Percentiles rank a stretch among this genome's conserved stretches.
Conservation (phyloP, 2,329 filamentous ascomycete species). For the Epichloe coenophiala region DNA sequence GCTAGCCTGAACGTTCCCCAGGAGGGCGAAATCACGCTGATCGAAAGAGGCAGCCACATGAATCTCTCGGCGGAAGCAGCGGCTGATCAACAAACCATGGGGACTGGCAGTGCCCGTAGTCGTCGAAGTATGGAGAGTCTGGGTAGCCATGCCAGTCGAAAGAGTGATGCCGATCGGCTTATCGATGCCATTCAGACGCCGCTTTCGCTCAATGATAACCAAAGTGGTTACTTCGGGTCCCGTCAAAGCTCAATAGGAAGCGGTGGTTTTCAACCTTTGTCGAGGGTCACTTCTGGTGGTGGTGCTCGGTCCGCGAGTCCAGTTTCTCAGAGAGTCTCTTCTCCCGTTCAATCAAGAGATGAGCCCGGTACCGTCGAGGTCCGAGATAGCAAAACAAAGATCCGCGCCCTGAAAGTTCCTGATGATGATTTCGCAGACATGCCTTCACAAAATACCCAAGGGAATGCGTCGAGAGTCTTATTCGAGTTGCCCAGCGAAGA, state of each 20-base stretch:
- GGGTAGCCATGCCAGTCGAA: conserved; percentile 33
- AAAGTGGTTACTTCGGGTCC: conserved; percentile 17
- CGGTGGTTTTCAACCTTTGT: conserved; percentile 5
- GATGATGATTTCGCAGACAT: conserved; percentile 33
- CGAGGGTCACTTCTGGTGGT: conserved; percentile 1
- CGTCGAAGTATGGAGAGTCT: conserved; percentile 26
- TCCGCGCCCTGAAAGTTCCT: conserved; percentile 33
- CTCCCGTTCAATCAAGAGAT: not conserved
- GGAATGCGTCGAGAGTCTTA: conserved; percentile 21
- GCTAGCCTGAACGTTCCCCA: conserved; percentile 16
- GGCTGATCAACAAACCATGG: conserved; percentile 3
- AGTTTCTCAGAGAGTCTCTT: not conserved
- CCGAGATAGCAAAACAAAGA: conserved; percentile 29
- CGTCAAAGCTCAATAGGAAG: conserved; percentile 8
- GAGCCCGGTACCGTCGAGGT: conserved; percentile 25
- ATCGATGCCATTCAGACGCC: conserved; percentile 60
- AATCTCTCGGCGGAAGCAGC: conserved; percentile 8
- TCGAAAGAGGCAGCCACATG: conserved; percentile 31
- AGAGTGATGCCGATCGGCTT: conserved; percentile 53
- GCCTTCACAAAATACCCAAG: conserved; percentile 16
- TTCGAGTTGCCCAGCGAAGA: conserved; percentile 23
- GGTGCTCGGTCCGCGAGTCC: conserved; percentile 8
- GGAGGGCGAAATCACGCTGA: conserved; percentile 46
- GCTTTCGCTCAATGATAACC: conserved; percentile 25
- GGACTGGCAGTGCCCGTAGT: conserved; percentile 11